A percentile compares a stretch with the other conserved stretches of the same genome.
Conservation (phyloP, 2,329 filamentous ascomycete genomes). For the Metarhizium album region DNA sequence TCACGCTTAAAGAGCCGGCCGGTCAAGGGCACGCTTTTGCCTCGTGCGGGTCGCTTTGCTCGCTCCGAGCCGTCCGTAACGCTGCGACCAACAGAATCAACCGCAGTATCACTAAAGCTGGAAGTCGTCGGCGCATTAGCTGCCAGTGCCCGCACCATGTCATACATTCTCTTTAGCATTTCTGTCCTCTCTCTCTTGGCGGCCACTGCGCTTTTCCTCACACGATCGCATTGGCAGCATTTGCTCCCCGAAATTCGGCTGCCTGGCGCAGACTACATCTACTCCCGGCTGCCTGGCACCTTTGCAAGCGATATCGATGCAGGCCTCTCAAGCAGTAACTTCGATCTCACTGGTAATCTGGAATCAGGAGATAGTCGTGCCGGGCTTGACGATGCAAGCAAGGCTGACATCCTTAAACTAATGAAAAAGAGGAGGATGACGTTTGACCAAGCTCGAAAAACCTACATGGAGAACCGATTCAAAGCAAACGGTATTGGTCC, state of each 20-base stretch:
- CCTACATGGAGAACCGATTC: constrained; percentile 80
- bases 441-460: constrained; percentile 84
- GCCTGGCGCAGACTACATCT: constrained; percentile 51
- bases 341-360: constrained; percentile 74
- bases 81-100: not conserved
- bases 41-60: not conserved
- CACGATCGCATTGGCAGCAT: constrained; percentile 66
- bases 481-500: constrained; percentile 77
- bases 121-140: not conserved
- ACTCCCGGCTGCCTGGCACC: constrained; percentile 63
- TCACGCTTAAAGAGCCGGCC: constrained; percentile 1
- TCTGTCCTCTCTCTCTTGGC: constrained; percentile 60
- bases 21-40: not conserved
- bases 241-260: constrained; percentile 50
- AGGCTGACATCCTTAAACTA: constrained; percentile 73
- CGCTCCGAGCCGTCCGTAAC: constrained; percentile 1
- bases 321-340: constrained; percentile 71
- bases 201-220: constrained; percentile 71
- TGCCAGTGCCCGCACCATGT: constrained; percentile 41
- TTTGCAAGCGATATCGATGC: constrained; percentile 83
- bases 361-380: constrained; percentile 65
- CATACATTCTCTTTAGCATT: constrained; percentile 69
- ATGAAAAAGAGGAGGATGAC: constrained; percentile 77
- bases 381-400: constrained; percentile 71
- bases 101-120: not conserved